Evolutionary conservation across 108 stramenopile species (phyloP).

Genomic region (Schizochytrium sp.): DNA sequence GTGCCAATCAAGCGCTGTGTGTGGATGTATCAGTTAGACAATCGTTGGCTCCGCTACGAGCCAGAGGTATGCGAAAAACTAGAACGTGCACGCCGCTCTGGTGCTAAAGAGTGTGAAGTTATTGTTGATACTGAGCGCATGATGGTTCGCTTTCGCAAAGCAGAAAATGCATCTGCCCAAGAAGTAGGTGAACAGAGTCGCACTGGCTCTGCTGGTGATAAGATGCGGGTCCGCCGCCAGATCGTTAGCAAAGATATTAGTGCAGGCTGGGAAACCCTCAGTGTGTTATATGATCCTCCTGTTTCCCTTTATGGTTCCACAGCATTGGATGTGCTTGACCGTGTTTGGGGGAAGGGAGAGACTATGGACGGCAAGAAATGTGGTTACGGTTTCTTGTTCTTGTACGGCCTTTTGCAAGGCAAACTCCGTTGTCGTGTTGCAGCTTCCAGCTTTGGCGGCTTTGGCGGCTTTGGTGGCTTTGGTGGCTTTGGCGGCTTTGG

Average conservation of each 20-base stretch:
- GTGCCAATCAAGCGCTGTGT: conserved; percentile 35
- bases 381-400: conserved; percentile 65
- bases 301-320: conserved; percentile 6
- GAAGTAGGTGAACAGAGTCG: conserved; percentile 44
- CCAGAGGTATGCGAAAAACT: not conserved
- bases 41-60: conserved; percentile 27
- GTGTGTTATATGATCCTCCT: conserved; percentile 59
- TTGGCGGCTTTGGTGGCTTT: conserved; percentile 41
- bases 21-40: conserved; percentile 35
- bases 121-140: conserved; percentile 11
- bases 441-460: not conserved
- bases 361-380: conserved; percentile 55
- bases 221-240: conserved; percentile 62
- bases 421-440: conserved; percentile 41
- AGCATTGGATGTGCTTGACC: conserved; percentile 53
- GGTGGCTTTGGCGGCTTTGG: conserved; percentile 46
- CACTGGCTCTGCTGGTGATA: conserved; percentile 56
- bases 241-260: conserved; percentile 54
- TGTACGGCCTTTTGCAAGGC: conserved; percentile 64
- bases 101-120: conserved; percentile 56
- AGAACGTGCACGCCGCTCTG: conserved; percentile 31
- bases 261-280: conserved; percentile 62
- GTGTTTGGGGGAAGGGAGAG: conserved; percentile 59
- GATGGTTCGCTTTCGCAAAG: conserved; percentile 16
- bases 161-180: conserved; percentile 24